Evolutionary conservation across 108 stramenopile genomes (phyloP), one percentile per base, ranked within the genome.

Genomic region (Stephanodiscus triporus): DNA sequence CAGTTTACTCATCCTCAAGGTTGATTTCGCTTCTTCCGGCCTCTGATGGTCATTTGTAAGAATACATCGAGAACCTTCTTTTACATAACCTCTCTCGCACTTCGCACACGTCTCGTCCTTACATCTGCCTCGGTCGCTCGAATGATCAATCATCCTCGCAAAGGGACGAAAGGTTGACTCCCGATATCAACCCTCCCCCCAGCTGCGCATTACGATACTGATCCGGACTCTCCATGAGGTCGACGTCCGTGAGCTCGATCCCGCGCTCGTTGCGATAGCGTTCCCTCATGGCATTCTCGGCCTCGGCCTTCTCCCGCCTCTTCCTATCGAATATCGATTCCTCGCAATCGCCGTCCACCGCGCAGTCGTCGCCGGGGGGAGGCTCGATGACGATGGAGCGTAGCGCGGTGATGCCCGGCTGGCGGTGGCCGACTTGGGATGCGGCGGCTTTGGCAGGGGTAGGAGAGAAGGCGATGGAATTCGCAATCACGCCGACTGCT

Each of bases 301-400:
- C 73, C 42, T 79, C 78, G 19, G 29, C 59, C 68, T 69, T 74
- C 58, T 79, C 78, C 23, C 73, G 32, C 24, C 68, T 23, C 23
- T 79, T 75, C 13, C 66, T 73, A 27, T 55, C 78, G 40, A 75
- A 79, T 8, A 79, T 10, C 7, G 42, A 47, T 20, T 79, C 78
- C 60, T 79, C 78, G 57, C 78, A 79, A 38, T 79, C 73, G 69
- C 29, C 72, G 38, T 78, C 77, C 17, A 78, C 7, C 13, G 72
- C 71, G 50, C 77, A 78, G 43, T 68, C 61, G 19, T 79, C 78
- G 6, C 75, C 73, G 26, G 9, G 23, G 9, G 73, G 73, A 0
- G 78, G 78, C 32, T 68, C 73, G 13, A 79, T 20, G 4, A 57
- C 75, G 14, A 63, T 40, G 55, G 56, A 37, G 14, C 56, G 27